Base-by-base conservation (phyloP, 345 rosid species). In the Anacardium occidentale region DNA sequence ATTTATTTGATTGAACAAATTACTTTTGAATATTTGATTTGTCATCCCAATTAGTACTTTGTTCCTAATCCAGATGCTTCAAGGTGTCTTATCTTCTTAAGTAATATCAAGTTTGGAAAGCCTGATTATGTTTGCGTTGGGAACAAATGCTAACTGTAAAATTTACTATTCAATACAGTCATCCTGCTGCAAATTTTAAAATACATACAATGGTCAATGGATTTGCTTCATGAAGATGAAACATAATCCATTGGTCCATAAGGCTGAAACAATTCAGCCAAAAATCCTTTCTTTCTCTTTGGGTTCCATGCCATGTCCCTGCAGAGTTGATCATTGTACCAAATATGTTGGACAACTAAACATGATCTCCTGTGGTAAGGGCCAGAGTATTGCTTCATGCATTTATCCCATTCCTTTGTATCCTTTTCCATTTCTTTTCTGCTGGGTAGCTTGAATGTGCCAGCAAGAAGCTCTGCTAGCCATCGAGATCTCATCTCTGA, bases 401-500 rank as follows among this genome's bases (percentile, higher is more conserved):
- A 14, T 60, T 32, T 59, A 47, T 34, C 40, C 7, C 40, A 34
- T 34, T 34, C 7, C 3, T 34, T 34, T 34, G 4, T 5, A 34
- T 34, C 40, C 40, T 34, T 34, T 34, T 34, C 40, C 40, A 34
- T 34, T 5, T 34, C 40, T 34, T 34, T 34, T 34, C 5, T 34
- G 5, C 40, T 5, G 2, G 40, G 40, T 34, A 34, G 7, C 7
- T 34, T 34, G 40, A 34, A 34, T 34, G 40, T 34, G 5, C 40
- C 40, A 29, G 32, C 81, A 0, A 85, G 80, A 20, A 85, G 76
- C 72, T 81, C 86, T 2, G 75, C 73, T 55, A 79, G 59, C 86
- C 86, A 81, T 54, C 79, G 70, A 57, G 83, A 69, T 69, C 81
- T 76, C 2, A 85, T 70, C 69, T 85, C 89, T 3, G 83, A 77